Evolutionary conservation across 352 stramenopile species (phyloP).

Genomic region (Lagenidium giganteum): DNA sequence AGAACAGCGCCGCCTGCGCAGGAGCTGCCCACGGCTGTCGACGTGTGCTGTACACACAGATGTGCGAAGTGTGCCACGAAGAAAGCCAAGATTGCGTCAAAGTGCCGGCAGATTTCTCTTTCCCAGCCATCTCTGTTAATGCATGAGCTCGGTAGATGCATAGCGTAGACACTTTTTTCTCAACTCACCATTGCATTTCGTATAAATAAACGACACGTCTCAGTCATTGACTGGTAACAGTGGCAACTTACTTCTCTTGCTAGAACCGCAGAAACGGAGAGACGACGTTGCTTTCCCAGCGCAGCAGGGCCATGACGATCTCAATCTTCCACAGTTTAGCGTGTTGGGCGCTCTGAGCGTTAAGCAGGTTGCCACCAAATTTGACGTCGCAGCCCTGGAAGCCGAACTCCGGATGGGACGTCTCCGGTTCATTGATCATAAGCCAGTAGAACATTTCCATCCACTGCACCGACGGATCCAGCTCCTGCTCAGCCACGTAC

Average conservation of each 20-base stretch:
- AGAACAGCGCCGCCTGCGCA: constrained; percentile 27
- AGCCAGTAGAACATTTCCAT: constrained; percentile 64
- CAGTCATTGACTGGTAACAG: too few relatives aligned
- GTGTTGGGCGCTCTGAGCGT: constrained; percentile 36
- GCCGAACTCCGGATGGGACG: constrained; percentile 1
- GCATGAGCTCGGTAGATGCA: too few relatives aligned
- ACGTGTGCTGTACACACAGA: constrained; percentile 31
- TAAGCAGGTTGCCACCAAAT: constrained; percentile 53
- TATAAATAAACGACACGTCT: too few relatives aligned
- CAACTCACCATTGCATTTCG: too few relatives aligned
- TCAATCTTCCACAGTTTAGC: constrained; percentile 59
- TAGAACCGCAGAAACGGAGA: too few relatives aligned
- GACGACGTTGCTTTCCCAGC: constrained; percentile 59
- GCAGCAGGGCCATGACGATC: constrained; percentile 50
- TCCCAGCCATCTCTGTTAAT: constrained; percentile 37
- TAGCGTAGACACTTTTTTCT: too few relatives aligned
- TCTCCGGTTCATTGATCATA: constrained; percentile 30
- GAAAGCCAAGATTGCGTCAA: neutral
- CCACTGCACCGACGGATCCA: constrained; percentile 43
- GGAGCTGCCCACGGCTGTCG: constrained; percentile 27
- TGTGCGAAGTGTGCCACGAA: constrained; percentile 29
- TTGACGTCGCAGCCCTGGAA: constrained; percentile 29
- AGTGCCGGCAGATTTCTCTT: constrained; percentile 31
- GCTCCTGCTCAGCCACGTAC: constrained; percentile 29
- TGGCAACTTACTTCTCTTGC: too few relatives aligned